Evolutionary conservation across 1,284 basidiomycete species (phyloP).

Genomic region (Malassezia yamatoensis): DNA sequence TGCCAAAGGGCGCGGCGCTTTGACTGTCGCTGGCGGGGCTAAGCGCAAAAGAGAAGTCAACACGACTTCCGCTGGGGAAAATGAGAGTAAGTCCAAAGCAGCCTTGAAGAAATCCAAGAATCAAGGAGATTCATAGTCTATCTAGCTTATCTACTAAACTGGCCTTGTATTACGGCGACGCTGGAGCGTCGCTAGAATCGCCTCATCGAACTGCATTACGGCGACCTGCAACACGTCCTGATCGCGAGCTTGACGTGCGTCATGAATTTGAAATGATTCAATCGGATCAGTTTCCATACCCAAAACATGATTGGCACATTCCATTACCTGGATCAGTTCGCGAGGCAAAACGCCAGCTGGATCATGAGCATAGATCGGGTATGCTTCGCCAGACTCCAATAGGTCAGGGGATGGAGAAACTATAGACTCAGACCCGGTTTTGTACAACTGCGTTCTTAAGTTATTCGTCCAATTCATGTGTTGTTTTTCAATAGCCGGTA

Average conservation of each 20-base stretch:
- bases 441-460: background rate
- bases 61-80: background rate
- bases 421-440: no score
- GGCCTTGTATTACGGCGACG: background rate
- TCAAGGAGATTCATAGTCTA: background rate
- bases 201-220: constrained; percentile 15
- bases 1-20: constrained; percentile 4
- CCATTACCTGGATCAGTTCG: constrained; percentile 5
- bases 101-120: constrained; percentile 10
- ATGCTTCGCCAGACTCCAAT: constrained; percentile 9
- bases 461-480: background rate
- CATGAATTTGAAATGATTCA: background rate
- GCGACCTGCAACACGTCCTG: constrained; percentile 7
- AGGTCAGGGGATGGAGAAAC: no score
- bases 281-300: constrained; percentile 6
- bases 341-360: constrained; percentile 3
- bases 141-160: background rate
- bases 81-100: constrained; percentile 5
- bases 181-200: constrained; percentile 2
- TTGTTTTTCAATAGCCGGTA: background rate
- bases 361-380: constrained; percentile 11
- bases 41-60: constrained; percentile 17
- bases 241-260: background rate
- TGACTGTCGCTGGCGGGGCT: constrained; percentile 9
- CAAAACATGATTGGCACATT: constrained; percentile 3